Conservation (phyloP, 2,329 filamentous ascomycete genomes). For the Emergomyces orientalis region DNA sequence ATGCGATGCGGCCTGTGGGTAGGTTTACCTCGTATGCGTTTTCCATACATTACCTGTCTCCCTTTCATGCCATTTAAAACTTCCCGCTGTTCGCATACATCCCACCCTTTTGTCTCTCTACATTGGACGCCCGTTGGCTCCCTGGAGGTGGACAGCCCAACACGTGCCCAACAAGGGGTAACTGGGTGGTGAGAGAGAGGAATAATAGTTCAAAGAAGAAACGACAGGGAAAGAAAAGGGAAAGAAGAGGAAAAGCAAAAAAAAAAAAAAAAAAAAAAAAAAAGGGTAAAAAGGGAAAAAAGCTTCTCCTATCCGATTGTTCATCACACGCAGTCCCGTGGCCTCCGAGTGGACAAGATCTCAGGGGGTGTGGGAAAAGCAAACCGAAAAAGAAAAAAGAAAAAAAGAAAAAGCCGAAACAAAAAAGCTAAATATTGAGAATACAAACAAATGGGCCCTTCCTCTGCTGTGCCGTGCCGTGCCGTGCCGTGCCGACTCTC, state of each 20-base stretch:
- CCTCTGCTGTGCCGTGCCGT: background rate
- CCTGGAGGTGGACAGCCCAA: too few species aligned
- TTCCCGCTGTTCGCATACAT: too few species aligned
- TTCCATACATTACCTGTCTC: too few species aligned
- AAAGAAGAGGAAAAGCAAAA: background rate
- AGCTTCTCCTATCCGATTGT: background rate
- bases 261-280: background rate
- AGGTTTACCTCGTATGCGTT: too few species aligned
- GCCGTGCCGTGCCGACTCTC: background rate
- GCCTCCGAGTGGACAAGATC: background rate
- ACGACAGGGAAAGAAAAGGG: background rate
- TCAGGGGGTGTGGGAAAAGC: background rate
- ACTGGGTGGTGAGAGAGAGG: too few species aligned
- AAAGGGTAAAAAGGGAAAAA: background rate
- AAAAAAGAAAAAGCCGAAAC: background rate
- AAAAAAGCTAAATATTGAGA: background rate
- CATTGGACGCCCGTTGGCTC: too few species aligned
- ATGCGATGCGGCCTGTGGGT: too few species aligned
- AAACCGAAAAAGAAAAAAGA: background rate
- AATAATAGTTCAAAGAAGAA: too few species aligned
- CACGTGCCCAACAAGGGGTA: background rate
- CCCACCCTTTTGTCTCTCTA: too few species aligned
- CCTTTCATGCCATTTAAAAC: too few species aligned
- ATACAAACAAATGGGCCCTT: background rate
- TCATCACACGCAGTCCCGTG: background rate